Percentiles rank a stretch among this genome's conserved stretches.
phyloP scores from a whole-genome alignment of 257 asterid species.

The Solanum gandarillasii region DNA sequence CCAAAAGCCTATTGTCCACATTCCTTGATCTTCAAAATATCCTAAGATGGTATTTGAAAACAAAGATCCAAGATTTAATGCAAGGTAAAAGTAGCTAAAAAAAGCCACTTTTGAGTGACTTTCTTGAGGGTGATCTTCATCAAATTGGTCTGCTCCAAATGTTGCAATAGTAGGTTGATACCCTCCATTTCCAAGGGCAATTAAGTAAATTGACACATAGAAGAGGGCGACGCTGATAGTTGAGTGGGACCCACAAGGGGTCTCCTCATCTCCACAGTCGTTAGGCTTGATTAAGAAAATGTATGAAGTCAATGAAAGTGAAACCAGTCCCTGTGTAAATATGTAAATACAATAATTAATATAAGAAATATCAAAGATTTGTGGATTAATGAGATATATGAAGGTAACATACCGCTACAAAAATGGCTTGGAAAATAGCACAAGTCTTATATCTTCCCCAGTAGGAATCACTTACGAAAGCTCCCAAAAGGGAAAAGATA shows the following conservation, averaged over 20 bases:
- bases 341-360: background rate
- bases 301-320: slow-evolving; percentile 56
- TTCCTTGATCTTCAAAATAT: slow-evolving; percentile 65
- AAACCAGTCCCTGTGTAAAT: slow-evolving; percentile 50
- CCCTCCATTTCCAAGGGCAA: slow-evolving; percentile 93
- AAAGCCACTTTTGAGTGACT: slow-evolving; percentile 76
- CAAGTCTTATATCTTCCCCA: slow-evolving; percentile 98
- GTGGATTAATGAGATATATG: background rate
- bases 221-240: slow-evolving; percentile 32
- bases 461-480: slow-evolving; percentile 81
- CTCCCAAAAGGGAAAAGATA: slow-evolving; percentile 83
- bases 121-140: slow-evolving; percentile 60
- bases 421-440: slow-evolving; percentile 74
- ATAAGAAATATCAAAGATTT: background rate
- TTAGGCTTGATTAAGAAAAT: slow-evolving; percentile 50
- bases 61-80: slow-evolving; percentile 72
- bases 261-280: slow-evolving; percentile 59
- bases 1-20: slow-evolving; percentile 87
- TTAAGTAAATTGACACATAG: slow-evolving; percentile 62
- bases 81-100: slow-evolving; percentile 86
- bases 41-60: slow-evolving; percentile 77
- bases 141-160: slow-evolving; percentile 91
- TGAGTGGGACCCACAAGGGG: slow-evolving; percentile 47
- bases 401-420: slow-evolving; percentile 45
- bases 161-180: slow-evolving; percentile 89